Evolutionary conservation across 305 asterid genomes (phyloP).

Genomic region (Euphrasia arctica): DNA sequence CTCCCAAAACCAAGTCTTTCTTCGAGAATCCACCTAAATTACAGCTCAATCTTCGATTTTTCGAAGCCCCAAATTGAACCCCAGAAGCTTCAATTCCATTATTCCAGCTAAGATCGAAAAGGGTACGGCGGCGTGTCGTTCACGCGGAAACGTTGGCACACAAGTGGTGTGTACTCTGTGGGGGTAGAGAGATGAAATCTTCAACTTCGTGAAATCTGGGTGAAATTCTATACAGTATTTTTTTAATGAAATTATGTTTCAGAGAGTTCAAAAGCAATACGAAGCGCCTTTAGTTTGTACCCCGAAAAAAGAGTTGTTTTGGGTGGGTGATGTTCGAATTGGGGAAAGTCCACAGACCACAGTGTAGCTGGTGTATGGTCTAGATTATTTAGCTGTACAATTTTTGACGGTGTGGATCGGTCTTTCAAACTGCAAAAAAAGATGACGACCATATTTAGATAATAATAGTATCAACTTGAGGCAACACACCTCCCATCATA

Average conservation of each 20-base stretch:
- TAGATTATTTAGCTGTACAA: conserved; percentile 1
- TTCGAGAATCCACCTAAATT: conserved; percentile 18
- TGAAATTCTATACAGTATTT: background rate
- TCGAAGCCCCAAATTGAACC: conserved; percentile 21
- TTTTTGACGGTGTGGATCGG: too few relatives aligned
- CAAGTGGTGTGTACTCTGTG: conserved; percentile 21
- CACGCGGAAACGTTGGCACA: conserved; percentile 20
- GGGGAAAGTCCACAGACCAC: conserved; percentile 8
- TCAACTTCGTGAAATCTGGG: conserved; percentile 14
- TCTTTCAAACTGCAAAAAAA: too few relatives aligned
- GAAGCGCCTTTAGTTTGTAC: conserved; percentile 26
- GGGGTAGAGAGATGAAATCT: conserved; percentile 22
- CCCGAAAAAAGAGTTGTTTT: conserved; percentile 21
- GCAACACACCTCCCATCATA: too few relatives aligned
- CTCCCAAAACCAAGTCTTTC: conserved; percentile 21
- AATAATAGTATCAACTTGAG: too few relatives aligned
- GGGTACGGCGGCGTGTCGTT: conserved; percentile 15
- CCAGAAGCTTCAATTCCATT: conserved; percentile 22
- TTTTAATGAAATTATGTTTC: conserved; percentile 10
- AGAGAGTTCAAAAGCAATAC: conserved; percentile 6
- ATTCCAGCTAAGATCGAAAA: conserved; percentile 31
- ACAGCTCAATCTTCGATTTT: conserved; percentile 22
- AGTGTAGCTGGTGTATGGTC: conserved; percentile 17
- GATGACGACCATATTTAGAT: too few relatives aligned
- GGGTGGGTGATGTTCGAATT: conserved; percentile 18